phyloP scores from a whole-genome alignment of 176 grass and related monocot genomes.

The Guadua angustifolia region DNA sequence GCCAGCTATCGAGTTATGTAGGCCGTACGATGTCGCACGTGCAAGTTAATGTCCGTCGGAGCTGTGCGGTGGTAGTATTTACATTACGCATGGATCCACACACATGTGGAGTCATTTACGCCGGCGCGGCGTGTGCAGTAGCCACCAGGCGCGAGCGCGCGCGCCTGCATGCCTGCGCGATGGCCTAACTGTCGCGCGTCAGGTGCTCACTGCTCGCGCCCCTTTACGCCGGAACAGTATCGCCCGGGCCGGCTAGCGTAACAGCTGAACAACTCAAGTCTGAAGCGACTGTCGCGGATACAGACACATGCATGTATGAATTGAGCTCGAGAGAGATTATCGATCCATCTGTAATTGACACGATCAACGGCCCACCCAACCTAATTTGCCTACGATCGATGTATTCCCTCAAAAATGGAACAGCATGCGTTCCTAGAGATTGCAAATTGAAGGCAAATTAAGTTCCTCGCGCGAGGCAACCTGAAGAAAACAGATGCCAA shows the following conservation, averaged over 20 bases:
- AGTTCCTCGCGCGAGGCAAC: no score
- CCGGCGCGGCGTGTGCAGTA: background rate
- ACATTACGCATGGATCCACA: background rate
- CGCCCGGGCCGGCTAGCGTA: background rate
- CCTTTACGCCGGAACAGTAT: conserved; percentile 41
- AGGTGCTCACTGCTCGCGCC: conserved; percentile 33
- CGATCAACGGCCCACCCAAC: background rate
- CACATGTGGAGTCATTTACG: conserved; percentile 44
- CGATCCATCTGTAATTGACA: background rate
- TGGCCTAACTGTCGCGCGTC: conserved; percentile 39
- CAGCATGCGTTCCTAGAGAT: no score
- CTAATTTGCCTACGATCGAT: background rate
- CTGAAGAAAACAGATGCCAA: no score
- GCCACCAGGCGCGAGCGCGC: background rate
- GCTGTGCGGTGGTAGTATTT: background rate
- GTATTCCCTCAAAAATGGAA: background rate
- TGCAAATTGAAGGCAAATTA: no score
- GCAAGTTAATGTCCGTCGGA: conserved; percentile 39
- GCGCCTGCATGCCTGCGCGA: background rate
- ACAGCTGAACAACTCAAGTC: conserved; percentile 26
- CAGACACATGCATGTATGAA: background rate
- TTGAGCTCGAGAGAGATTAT: background rate
- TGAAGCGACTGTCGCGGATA: conserved; percentile 3
- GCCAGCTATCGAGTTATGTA: background rate
- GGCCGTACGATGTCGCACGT: conserved; percentile 55